Conservation (phyloP, 176 grass and related monocot genomes). For the Chloris gayana region DNA sequence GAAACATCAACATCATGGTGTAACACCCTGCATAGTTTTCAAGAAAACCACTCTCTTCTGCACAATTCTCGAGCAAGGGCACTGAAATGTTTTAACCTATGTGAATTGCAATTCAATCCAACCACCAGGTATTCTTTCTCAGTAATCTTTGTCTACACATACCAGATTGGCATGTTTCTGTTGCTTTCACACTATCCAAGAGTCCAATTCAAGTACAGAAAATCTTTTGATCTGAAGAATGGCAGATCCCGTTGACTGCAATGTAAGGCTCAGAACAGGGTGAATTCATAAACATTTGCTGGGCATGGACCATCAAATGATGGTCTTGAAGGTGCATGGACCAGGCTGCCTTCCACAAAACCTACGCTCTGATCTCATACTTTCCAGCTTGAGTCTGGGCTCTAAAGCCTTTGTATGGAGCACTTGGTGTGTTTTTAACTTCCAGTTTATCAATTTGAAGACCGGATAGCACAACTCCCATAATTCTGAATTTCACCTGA, state of each 20-base stretch:
- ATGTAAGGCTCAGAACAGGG: neutral
- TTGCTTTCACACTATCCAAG: neutral
- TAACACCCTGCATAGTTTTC: no score
- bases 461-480: constrained; percentile 83
- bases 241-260: neutral
- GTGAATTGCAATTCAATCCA: neutral
- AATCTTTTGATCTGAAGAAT: neutral
- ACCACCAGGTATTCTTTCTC: neutral
- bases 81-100: neutral
- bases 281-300: neutral
- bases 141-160: neutral
- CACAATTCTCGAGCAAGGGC: neutral
- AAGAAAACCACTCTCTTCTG: neutral
- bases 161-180: neutral
- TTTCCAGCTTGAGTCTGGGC: constrained; percentile 86
- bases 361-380: constrained; percentile 84
- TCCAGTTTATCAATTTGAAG: constrained; percentile 96
- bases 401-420: constrained; percentile 94
- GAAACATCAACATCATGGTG: neutral
- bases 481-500: constrained; percentile 88
- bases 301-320: neutral
- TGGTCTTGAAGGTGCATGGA: no score
- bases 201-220: constrained; percentile 1
- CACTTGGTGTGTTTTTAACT: constrained; percentile 56
- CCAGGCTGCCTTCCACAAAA: neutral